Conservation (phyloP, 805 yeast species). For the Wickerhamiella cacticola region DNA sequence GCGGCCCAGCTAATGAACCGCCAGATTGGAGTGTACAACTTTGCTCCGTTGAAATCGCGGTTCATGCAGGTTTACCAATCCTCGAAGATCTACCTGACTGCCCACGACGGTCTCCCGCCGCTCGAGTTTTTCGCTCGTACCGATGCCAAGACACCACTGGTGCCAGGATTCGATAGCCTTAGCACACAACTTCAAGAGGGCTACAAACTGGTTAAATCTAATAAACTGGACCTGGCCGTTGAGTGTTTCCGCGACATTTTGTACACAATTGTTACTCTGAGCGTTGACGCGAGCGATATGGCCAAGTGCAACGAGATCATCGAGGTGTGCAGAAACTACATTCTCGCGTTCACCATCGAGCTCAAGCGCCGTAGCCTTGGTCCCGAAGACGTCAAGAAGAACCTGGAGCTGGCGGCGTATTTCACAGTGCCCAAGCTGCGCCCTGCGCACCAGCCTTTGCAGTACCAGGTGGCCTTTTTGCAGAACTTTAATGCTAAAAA, state of each 20-base stretch:
- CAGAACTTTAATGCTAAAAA: constrained; percentile 83
- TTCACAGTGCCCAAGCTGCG: constrained; percentile 78
- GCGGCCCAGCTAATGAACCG: constrained; percentile 87
- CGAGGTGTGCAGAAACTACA: constrained; percentile 72
- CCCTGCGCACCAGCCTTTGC: constrained; percentile 72
- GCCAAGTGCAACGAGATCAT: constrained; percentile 60
- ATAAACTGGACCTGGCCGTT: constrained; percentile 73
- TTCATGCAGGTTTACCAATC: constrained; percentile 78
- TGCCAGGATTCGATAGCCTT: constrained; percentile 62
- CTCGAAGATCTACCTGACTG: constrained; percentile 61
- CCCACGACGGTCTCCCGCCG: constrained; percentile 62
- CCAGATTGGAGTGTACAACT: constrained; percentile 75
- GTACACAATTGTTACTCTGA: constrained; percentile 57
- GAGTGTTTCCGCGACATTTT: constrained; percentile 65
- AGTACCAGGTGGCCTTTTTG: constrained; percentile 89
- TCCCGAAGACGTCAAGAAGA: constrained; percentile 55
- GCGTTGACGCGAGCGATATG: constrained; percentile 67
- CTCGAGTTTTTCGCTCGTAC: constrained; percentile 56
- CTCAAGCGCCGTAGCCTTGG: constrained; percentile 74
- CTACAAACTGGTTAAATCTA: constrained; percentile 69
- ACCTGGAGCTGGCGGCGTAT: constrained; percentile 89
- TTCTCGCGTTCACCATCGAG: constrained; percentile 85
- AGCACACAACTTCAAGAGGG: constrained; percentile 56
- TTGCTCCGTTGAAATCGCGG: constrained; percentile 74
- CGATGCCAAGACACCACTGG: constrained; percentile 56